Base-by-base conservation (phyloP, 2,329 filamentous ascomycete species). In the Pestalotiopsis sp. region DNA sequence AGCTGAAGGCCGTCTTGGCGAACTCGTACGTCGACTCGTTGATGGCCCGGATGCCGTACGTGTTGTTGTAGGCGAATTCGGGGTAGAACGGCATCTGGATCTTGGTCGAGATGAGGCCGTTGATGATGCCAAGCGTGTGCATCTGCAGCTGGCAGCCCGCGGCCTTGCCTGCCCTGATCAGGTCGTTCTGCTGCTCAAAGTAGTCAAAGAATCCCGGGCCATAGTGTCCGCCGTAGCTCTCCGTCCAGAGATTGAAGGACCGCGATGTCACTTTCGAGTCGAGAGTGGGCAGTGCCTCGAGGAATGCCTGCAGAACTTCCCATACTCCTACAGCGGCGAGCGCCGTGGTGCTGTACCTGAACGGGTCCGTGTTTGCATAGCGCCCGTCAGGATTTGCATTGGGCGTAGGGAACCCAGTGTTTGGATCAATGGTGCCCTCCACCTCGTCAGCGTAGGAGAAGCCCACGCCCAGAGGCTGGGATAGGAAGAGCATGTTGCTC, bases 11-110 rank as follows among this genome's bases (percentile, higher is more conserved):
- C 72, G 88, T 87, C 69, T 86, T 87, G 78, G 86, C 86, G 72
- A 87, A 89, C 68, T 85, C 82, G 76, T 89, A 89, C 4, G 89
- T 83, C 2, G 86, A 88, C 25, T 89, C 85, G 71, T 90, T 89
- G 72, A 88, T 80, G 0, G 80, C 77, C 70, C 82, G 66, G 25
- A 77, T 72, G 3, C 76, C 76, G 68, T 89, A 89, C 11, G 85
- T 82, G 68, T 84, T 84, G 31, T 77, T 74, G 64, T 77, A 80
- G 4, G 81, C 80, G 63, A 81, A 81, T 31, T 78, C 75, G 1
- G 81, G 80, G 68, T 82, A 82, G 61, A 75, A 80, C 1, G 75
- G 75, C 17, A 71, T 74, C 75, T 89, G 87, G 59, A 86, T 84
- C 4, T 77, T 79, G 68, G 86, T 83, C 27, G 86, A 84, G 72